A percentile compares a stretch with the other conserved stretches of the same genome.
Conservation (phyloP, 2,329 filamentous ascomycete species). For the Byssothecium circinans region DNA sequence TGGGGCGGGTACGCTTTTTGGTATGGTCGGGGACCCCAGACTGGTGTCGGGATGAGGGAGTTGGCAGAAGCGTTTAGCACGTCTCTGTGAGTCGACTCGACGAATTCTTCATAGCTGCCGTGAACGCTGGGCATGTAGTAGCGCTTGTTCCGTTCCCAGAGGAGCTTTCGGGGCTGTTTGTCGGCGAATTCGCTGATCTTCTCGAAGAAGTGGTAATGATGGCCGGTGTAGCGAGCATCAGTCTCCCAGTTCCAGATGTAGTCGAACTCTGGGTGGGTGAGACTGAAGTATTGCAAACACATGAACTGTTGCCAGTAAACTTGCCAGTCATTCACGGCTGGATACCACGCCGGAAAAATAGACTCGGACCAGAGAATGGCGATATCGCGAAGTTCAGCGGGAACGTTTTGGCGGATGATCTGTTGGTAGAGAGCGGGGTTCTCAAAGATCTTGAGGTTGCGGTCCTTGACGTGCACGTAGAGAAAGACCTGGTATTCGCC, state of each 20-base stretch:
- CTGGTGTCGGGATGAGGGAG: constrained; percentile 55
- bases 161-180: constrained; percentile 58
- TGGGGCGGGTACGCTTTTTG: constrained; percentile 59
- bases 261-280: constrained; percentile 77
- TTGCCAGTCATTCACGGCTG: constrained; percentile 52
- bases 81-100: constrained; percentile 46
- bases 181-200: constrained; percentile 60
- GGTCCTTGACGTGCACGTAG: constrained; percentile 56
- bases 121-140: constrained; percentile 59
- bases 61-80: constrained; percentile 44
- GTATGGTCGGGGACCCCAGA: constrained; percentile 84
- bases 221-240: constrained; percentile 76
- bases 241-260: constrained; percentile 86
- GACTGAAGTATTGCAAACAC: constrained; percentile 73
- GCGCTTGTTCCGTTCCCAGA: constrained; percentile 61
- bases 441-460: constrained; percentile 60
- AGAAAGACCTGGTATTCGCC: constrained; percentile 54
- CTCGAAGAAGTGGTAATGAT: constrained; percentile 78
- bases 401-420: constrained; percentile 64
- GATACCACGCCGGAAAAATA: constrained; percentile 52
- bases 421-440: constrained; percentile 61
- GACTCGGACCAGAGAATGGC: constrained; percentile 72
- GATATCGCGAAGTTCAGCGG: constrained; percentile 69
- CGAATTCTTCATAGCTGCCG: constrained; percentile 52
- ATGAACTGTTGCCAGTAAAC: constrained; percentile 65